Conservation (phyloP, 1,139 yeast genomes). For the Scheffersomyces stambukii region DNA sequence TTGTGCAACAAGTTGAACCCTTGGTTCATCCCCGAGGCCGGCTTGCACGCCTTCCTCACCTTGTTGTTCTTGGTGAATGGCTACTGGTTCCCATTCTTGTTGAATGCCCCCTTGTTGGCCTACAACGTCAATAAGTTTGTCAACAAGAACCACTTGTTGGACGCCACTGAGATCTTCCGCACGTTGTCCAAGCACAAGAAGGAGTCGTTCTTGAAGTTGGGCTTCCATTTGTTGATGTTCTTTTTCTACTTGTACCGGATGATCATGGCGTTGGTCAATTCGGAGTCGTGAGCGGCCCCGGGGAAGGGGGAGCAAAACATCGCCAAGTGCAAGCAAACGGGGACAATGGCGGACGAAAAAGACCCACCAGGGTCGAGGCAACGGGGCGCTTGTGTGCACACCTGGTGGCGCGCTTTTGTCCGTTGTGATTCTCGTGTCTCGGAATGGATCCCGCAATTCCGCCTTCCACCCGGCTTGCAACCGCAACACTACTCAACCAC, state of each 20-base stretch:
- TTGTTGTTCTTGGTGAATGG: constrained; percentile 78
- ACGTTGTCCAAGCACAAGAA: constrained; percentile 90
- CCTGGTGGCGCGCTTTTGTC: too few species aligned
- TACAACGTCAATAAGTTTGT: constrained; percentile 71
- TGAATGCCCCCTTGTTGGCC: constrained; percentile 83
- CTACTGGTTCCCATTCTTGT: constrained; percentile 85
- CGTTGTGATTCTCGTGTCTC: too few species aligned
- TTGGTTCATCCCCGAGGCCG: constrained; percentile 89
- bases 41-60: constrained; percentile 72
- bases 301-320: too few species aligned
- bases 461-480: too few species aligned
- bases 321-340: constrained; percentile 3
- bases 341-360: not conserved
- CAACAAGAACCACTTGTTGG: constrained; percentile 81
- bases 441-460: too few species aligned
- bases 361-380: not conserved
- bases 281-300: constrained; percentile 26
- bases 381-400: constrained; percentile 1
- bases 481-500: too few species aligned
- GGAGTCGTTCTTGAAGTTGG: constrained; percentile 86
- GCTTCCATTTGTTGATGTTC: constrained; percentile 87
- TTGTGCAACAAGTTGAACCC: constrained; percentile 89
- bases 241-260: constrained; percentile 94
- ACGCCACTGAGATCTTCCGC: constrained; percentile 97
- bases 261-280: constrained; percentile 90